Evolutionary conservation across 2,329 filamentous ascomycete genomes (phyloP), one percentile per base, ranked within the genome.

Genomic region (Chaetomium olivaceum): DNA sequence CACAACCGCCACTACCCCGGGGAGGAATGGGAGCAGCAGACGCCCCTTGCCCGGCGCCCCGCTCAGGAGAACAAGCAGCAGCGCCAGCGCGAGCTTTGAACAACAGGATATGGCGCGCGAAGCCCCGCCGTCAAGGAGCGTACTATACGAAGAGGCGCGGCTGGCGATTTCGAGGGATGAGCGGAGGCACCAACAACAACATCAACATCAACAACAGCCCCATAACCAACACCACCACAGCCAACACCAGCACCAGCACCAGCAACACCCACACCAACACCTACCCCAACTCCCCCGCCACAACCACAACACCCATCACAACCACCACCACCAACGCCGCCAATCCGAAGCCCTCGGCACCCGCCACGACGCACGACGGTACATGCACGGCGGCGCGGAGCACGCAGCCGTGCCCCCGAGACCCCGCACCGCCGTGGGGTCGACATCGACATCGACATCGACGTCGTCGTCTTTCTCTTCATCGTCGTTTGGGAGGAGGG

Each of bases 11-110:
- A 43, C 16, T n/a, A 43, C 39, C 39, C 39, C 21, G 4, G 43
- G 27, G 4, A 21, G 3, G 4, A 6, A 6, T 29, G 25, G 39
- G 14, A 25, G 31, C 1, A 39, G 19, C 14, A 60, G 61, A 16
- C 39, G 54, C 8, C 59, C 59, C 11, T 27, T 64, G 9, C 62
- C 66, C 25, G 60, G 27, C 16, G 61, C 65, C 21, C 65, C 65
- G 33, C n/a, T 43, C 14, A 12, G 65, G 54, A 62, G 65, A 12
- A 31, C 4, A 39, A 57, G 58, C 31, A 56, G 51, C 25, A 36
- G 19, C 23, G 23, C 3, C 23, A 59, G 60, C 33, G 52, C 54
- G 21, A 19, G 46, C 19, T 12, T 21, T 21, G 51, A 61, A 29
- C 21, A 16, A 21, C 21, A 16, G 19, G 29, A 46, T 5, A 16